phyloP scores from a whole-genome alignment of 257 asterid species.

The Primulina eburnea region DNA sequence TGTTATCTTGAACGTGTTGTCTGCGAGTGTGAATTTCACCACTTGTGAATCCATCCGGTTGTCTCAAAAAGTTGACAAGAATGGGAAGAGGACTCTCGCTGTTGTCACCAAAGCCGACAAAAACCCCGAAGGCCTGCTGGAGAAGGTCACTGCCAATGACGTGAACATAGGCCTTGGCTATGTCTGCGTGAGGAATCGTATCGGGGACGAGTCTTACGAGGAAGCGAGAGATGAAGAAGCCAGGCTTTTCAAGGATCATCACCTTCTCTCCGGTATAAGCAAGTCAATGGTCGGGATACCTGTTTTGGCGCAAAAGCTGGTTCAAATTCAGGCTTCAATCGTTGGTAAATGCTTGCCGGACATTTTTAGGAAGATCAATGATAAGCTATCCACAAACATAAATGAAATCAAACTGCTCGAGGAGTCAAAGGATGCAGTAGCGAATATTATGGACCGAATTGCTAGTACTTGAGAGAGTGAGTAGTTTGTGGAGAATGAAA shows the following conservation, averaged over 20 bases:
- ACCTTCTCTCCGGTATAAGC: neutral
- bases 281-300: neutral
- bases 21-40: slow-evolving; percentile 7
- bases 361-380: slow-evolving; percentile 17
- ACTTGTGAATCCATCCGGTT: neutral
- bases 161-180: neutral
- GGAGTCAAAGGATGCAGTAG: neutral
- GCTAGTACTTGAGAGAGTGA: neutral
- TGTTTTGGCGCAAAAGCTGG: slow-evolving; percentile 12
- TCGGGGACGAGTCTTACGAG: neutral
- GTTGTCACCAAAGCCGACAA: slow-evolving; percentile 22
- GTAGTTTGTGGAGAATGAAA: neutral
- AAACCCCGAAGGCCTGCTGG: neutral
- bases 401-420: neutral
- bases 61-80: slow-evolving; percentile 19
- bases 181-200: neutral
- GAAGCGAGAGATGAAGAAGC: neutral
- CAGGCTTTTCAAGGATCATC: neutral
- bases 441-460: slow-evolving; percentile 6
- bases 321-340: slow-evolving; percentile 13
- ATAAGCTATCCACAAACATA: slow-evolving; percentile 2
- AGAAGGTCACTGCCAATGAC: neutral
- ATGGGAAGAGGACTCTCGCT: slow-evolving; percentile 15
- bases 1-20: neutral
- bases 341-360: slow-evolving; percentile 4